Base-by-base conservation (phyloP, 306 rosid species). In the Gastrolobium bilobum region DNA sequence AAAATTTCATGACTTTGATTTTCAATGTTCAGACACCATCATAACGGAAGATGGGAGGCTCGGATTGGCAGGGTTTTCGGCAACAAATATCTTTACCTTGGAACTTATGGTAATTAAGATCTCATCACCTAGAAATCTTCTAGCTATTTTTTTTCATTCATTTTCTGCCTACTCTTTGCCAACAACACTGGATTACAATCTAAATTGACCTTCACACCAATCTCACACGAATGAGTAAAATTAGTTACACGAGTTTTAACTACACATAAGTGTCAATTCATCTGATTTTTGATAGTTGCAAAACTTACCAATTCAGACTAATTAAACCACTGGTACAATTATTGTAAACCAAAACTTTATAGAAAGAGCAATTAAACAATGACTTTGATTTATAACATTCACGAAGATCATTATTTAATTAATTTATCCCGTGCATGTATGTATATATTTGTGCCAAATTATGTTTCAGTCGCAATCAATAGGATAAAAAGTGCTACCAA, bases 41-140 rank as follows among this genome's bases (percentile, higher is more conserved):
- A 93, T 65, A 93, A 93, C n/a, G 98, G 98, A 73, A 90, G 98
- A 81, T 93, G 98, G 98, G 98, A 93, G 82, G 98, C 98, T 77
- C 88, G 98, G 51, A 93, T 93, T 81, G 98, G 98, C 37, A 87
- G 97, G 73, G 98, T 93, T 26, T 93, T 93, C 9, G 98, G 98
- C 83, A 93, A 93, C 87, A 91, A 91, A 61, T 93, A 93, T 84
- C 98, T 93, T 68, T 93, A 93, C 73, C 98, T 93, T 2, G 98
- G 98, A 35, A 93, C 98, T 64, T 93, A 91, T 80, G 98, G 98
- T 93, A 77, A 20, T 20, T 20, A 20, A 46, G 51, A 4, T 13
- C 54, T 43, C 61, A 4, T 43, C 61, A 7, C 43, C 15, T 26
- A 10, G 0, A 47, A 29, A 59, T 35, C 5, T 60, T 78, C 46